Percentiles rank a stretch among this genome's conserved stretches.
phyloP scores from a whole-genome alignment of 495 filamentous ascomycete genomes.

The Aspergillus saccharolyticus region DNA sequence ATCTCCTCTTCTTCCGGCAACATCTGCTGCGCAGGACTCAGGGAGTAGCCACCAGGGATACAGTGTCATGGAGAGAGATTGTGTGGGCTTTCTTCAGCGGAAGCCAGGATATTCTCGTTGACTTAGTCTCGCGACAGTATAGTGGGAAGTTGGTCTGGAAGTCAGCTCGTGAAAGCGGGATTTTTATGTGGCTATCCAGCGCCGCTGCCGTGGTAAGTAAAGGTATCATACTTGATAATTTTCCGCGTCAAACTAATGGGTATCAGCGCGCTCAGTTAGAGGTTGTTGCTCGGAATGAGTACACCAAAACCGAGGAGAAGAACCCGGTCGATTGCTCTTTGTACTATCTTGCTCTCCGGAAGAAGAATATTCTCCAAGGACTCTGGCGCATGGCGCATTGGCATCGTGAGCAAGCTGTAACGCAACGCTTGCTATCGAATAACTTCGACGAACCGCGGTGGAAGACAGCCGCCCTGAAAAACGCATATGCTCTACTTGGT shows the following conservation, averaged over 20 bases:
- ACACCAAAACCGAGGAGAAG: conserved; percentile 79
- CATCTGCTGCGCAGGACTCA: conserved; percentile 67
- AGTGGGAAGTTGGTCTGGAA: conserved; percentile 76
- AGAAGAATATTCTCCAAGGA: conserved; percentile 86
- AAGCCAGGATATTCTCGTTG: conserved; percentile 88
- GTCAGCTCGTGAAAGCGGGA: conserved; percentile 76
- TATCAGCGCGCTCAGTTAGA: conserved; percentile 75
- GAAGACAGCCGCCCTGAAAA: conserved; percentile 90
- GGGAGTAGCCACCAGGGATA: conserved; percentile 53
- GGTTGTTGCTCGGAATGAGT: conserved; percentile 84
- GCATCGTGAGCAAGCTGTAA: conserved; percentile 79
- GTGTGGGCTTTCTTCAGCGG: conserved; percentile 89
- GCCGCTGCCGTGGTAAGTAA: conserved; percentile 63
- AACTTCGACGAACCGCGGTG: conserved; percentile 83
- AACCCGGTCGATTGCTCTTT: conserved; percentile 93
- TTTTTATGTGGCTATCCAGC: conserved; percentile 94
- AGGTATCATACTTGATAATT: neutral
- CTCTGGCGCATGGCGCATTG: conserved; percentile 94
- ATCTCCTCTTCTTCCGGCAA: conserved; percentile 84
- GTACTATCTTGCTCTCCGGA: conserved; percentile 84
- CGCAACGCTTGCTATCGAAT: conserved; percentile 70
- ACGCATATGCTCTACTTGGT: conserved; percentile 93
- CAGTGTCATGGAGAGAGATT: conserved; percentile 88
- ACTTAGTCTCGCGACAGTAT: conserved; percentile 79
- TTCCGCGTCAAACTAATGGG: conserved; percentile 19